Base-by-base conservation (phyloP, 108 stramenopile species). In the Cyclotella cryptica region DNA sequence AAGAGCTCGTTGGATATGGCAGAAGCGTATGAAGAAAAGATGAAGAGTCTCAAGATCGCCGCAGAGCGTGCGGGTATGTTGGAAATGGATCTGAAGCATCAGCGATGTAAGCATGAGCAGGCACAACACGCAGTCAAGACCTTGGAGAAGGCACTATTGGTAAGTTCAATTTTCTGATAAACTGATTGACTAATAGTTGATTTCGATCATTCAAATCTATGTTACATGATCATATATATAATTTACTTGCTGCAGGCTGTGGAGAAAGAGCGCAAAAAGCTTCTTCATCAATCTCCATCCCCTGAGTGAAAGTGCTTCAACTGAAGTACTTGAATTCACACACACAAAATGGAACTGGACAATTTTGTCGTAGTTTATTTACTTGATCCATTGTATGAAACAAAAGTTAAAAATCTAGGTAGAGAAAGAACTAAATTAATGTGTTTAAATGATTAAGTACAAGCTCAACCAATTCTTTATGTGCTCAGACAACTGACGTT, bases 1-100 rank as follows among this genome's bases (percentile, higher is more conserved):
- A 53, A 71, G 53, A 59, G 21, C 57, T 53, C 57, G 9, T 39
- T 71, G 18, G 57, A 57, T 41, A 58, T 71, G 70, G 70, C 70
- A 4, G 28, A 4, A 22, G 54, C 54, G 0, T 71, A 51, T 43
- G 70, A 71, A 44, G 70, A 71, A 15, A 71, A 59, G 15, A 71
- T 71, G 40, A 22, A 44, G 3, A 41, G 19, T 5, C 57, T 71
- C 22, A 44, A 66, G 21, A 5, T 47, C 24, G 30, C 28, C 21
- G 70, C 70, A 44, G 57, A 59, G 13, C 54, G 42, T 43, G 70
- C 57, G 41, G 39, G 1, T 41, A 0, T 21, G 12, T 22, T 71
- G 13, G 57, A 43, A 17, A 43, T 12, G 17, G 57, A 71, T 35
- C 43, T 71, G 27, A 13, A 58, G 15, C 55, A 42, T 22, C 70